phyloP scores from a whole-genome alignment of 106 monocot species.

The Posidonia australis region DNA sequence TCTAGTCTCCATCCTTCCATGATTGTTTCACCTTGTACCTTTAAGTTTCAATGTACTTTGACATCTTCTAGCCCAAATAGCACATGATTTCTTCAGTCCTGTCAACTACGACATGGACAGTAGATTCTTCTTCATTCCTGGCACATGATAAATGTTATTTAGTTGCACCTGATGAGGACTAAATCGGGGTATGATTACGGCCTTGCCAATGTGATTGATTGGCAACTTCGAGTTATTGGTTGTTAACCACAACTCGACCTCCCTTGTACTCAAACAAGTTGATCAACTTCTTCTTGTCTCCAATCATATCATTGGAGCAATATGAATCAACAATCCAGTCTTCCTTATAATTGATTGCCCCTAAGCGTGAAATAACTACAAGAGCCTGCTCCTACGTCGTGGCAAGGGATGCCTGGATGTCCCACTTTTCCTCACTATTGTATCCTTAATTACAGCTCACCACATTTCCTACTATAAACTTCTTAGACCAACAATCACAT shows the following conservation, averaged over 20 bases:
- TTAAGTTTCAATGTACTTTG: neutral
- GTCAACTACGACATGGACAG: neutral
- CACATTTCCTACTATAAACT: neutral
- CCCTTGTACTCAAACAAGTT: constrained; percentile 8
- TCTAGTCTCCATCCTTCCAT: neutral
- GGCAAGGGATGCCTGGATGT: neutral
- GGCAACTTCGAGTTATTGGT: neutral
- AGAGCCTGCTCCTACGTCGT: neutral
- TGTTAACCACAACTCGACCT: neutral
- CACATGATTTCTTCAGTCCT: neutral
- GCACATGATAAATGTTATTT: neutral
- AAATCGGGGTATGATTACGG: neutral
- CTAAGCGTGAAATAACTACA: neutral
- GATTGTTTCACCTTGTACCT: neutral
- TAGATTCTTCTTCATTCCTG: neutral
- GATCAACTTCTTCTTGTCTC: constrained; percentile 3
- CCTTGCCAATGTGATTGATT: neutral
- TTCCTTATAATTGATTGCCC: neutral
- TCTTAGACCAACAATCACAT: neutral
- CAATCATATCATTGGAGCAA: constrained; percentile 11
- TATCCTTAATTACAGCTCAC: neutral
- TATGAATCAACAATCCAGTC: constrained; percentile 3
- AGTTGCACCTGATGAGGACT: neutral
- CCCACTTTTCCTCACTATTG: neutral
- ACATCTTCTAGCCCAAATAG: neutral